Evolutionary conservation across 805 yeast genomes (phyloP).

Genomic region (Kazachstania africana): DNA sequence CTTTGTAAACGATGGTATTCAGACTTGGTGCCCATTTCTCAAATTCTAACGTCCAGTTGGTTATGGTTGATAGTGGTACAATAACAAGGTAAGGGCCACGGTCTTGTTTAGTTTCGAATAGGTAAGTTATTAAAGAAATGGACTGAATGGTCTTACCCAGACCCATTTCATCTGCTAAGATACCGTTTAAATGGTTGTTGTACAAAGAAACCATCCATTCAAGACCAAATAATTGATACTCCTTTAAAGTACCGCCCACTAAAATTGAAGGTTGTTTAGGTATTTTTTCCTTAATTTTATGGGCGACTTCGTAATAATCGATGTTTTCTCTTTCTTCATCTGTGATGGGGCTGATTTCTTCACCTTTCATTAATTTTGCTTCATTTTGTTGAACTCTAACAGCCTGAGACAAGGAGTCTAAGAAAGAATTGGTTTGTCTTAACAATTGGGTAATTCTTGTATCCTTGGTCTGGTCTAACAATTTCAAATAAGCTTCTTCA

Average conservation of each 20-base stretch:
- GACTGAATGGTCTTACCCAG: conserved; percentile 88
- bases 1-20: conserved; percentile 63
- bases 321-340: conserved; percentile 52
- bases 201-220: conserved; percentile 98
- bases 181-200: conserved; percentile 93
- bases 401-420: conserved; percentile 68
- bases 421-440: conserved; percentile 66
- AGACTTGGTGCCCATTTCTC: conserved; percentile 84
- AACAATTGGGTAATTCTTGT: conserved; percentile 76
- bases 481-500: conserved; percentile 77
- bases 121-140: conserved; percentile 61
- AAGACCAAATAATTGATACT: conserved; percentile 80
- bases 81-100: conserved; percentile 66
- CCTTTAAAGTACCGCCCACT: conserved; percentile 71
- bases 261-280: conserved; percentile 55
- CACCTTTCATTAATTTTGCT: conserved; percentile 23
- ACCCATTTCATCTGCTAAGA: conserved; percentile 98
- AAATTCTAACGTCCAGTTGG: conserved; percentile 78
- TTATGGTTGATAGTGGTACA: conserved; percentile 73
- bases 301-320: conserved; percentile 78
- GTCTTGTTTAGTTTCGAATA: conserved; percentile 53
- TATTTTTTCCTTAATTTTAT: conserved; percentile 55
- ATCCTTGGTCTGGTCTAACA: conserved; percentile 78
- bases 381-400: conserved; percentile 62
- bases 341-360: conserved; percentile 27